Base-by-base conservation (phyloP, 2,329 filamentous ascomycete genomes). In the Xylariaceae sp. region DNA sequence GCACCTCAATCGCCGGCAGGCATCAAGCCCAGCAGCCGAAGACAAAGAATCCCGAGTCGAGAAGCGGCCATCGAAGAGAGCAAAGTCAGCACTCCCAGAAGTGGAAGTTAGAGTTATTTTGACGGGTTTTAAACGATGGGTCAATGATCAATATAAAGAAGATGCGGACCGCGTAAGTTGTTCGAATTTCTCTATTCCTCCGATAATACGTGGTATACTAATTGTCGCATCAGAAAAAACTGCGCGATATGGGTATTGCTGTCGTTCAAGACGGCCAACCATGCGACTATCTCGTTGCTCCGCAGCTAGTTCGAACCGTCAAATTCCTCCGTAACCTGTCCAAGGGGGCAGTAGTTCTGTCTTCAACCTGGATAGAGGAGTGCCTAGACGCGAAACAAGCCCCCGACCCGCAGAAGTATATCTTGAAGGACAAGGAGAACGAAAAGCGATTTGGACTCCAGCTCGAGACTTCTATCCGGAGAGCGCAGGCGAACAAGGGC, bases 301-400 rank as follows among this genome's bases (percentile, higher is more conserved):
- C 92, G 0, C 81, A 84, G 40, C 84, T 97, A 57, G 83, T 96
- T 32, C 87, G 94, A 36, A 99, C 94, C 0, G 85, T 89, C 68
- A 99, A 99, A 67, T 99, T 99, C 67, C 85, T 97, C 47, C 87
- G 86, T 57, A 90, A 91, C 12, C 75, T 99, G 26, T 91, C 94
- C 16, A 85, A 84, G 55, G 91, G 88, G 0, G 89, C 91, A 0
- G 79, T 81, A 1, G 81, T 97, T 41, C 80, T 97, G 50, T 85
- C 84, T 43, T 87, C 86, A 0, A 79, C 81, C 8, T 99, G 90
- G 69, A 82, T 99, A 53, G 88, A 92, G 52, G 77, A 81, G 21
- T 89, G 87, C 44, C 76, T 97, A 10, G 83, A 88, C 43, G 76
- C 83, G 30, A 83, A 87, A 58, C 77, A 84, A 64, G 68, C 88